Evolutionary conservation across 2,329 filamentous ascomycete species (phyloP), one percentile per base, ranked within the genome.

Genomic region (Alternaria brassicae): DNA sequence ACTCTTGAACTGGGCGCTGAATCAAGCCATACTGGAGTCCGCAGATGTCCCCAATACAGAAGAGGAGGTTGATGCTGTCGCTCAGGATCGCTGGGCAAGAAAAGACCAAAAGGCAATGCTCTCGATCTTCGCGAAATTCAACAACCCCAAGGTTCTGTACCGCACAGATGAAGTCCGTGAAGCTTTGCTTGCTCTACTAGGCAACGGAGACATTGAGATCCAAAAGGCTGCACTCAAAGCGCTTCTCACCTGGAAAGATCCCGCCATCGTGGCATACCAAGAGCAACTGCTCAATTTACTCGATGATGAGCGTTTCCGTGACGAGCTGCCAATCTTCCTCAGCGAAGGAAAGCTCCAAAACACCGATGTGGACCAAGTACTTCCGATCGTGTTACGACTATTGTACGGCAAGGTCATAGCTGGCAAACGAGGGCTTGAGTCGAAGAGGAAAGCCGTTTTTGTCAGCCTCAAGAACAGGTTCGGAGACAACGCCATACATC

Each of bases 371-470:
- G 72, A 81, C 3, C 86, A 88, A 44, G 79, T 97, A 34, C 91
- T 98, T 84, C 94, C 95, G 1, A 87, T 99, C 5, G 83, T 99
- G 25, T 85, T 99, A 32, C 87, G 93, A 48, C 80, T 99, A 32
- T 82, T 99, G 2, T 99, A 98, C 75, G 95, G 95, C 39, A 89
- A 92, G 66, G 89, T 94, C 44, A 92, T 98, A 52, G 92, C 91
- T 66, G 91, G 91, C 12, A 90, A 90, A 63, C 89, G 92, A 70
- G 92, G 92, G 1, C 88, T 97, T 72, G 89, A 93, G 64, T 88
- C 91, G 3, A 92, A 91, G 57, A 86, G 95, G 66, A 89, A 87
- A 69, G 83, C 86, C 0, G 85, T 90, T 21, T 85, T 98, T 53
- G 88, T 92, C 45, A 88, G 94, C 4, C 81, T 99, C 42, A 89